A percentile compares a stretch with the other conserved stretches of the same genome.
Evolutionary conservation across 106 monocot species (phyloP).

Genomic region (Vanilla planifolia): DNA sequence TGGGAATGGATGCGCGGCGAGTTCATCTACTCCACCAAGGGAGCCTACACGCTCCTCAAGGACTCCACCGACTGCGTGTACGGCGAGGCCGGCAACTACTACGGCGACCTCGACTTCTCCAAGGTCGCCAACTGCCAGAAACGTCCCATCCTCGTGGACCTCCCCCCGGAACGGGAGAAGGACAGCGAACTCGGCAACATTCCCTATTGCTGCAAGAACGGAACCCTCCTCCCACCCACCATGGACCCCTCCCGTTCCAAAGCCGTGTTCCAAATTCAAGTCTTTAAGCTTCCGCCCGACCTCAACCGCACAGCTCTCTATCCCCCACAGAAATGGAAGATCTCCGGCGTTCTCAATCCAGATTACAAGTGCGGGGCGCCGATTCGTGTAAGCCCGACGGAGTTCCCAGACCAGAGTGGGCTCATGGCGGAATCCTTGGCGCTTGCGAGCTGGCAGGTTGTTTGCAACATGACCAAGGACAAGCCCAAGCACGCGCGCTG

Average conservation of each 20-base stretch:
- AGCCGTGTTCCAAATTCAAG: conserved; percentile 79
- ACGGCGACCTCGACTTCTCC: conserved; percentile 65
- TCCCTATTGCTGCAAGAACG: conserved; percentile 53
- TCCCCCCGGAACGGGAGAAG: conserved; percentile 64
- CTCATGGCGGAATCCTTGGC: conserved; percentile 49
- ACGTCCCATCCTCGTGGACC: conserved; percentile 63
- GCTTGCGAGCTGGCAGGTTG: conserved; percentile 87
- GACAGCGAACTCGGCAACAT: conserved; percentile 60
- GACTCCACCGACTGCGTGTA: conserved; percentile 67
- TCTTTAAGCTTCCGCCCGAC: conserved; percentile 87
- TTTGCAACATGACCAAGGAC: conserved; percentile 78
- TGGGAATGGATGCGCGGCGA: conserved; percentile 97
- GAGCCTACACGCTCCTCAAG: conserved; percentile 72
- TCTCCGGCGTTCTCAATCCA: conserved; percentile 67
- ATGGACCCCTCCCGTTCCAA: conserved; percentile 40
- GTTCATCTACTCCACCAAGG: conserved; percentile 87
- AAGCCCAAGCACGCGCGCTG: conserved; percentile 40
- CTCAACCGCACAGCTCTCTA: conserved; percentile 71
- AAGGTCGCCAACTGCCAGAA: conserved; percentile 71
- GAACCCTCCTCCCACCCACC: conserved; percentile 58
- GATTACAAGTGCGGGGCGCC: conserved; percentile 71
- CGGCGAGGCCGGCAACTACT: conserved; percentile 53
- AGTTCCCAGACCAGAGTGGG: conserved; percentile 79
- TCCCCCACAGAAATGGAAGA: conserved; percentile 76
- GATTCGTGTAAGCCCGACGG: conserved; percentile 55